Conservation (phyloP, 2,329 filamentous ascomycete species). For the Epichloe uncinata region DNA sequence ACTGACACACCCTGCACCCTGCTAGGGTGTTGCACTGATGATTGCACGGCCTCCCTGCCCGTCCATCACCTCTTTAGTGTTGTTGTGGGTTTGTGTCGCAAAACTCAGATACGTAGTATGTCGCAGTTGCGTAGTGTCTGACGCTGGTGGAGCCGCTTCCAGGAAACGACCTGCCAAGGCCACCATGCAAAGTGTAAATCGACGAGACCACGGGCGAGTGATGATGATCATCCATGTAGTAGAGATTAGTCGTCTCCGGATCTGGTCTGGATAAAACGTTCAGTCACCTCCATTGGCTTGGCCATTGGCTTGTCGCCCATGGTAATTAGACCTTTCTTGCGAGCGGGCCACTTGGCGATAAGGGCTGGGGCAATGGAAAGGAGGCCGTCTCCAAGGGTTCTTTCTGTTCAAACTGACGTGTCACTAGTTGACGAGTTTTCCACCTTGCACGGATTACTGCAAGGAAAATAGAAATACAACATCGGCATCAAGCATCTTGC, state of each 20-base stretch:
- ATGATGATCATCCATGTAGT: not conserved
- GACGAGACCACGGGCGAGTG: not conserved
- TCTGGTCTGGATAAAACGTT: not conserved
- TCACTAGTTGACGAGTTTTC: not conserved
- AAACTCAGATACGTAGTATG: not conserved
- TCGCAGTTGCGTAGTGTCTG: not conserved
- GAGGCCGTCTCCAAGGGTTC: too few species aligned
- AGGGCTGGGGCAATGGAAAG: not conserved
- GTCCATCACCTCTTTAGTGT: too few species aligned
- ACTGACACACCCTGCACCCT: too few species aligned
- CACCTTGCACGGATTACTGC: not conserved
- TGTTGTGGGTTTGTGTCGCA: not conserved
- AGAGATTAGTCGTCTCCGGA: not conserved
- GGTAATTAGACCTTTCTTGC: not conserved
- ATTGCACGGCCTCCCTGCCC: not conserved
- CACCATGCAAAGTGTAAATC: not conserved
- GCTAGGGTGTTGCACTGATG: not conserved
- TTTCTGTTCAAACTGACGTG: not conserved
- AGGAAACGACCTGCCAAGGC: not conserved
- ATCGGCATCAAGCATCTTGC: not conserved
- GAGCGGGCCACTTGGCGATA: not conserved
- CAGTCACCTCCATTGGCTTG: not conserved
- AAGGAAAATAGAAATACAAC: too few species aligned
- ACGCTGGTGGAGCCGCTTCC: constrained; percentile 1
- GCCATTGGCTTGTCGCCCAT: not conserved